Base-by-base conservation (phyloP, 2,329 filamentous ascomycete genomes). In the Colletotrichum liriopes region DNA sequence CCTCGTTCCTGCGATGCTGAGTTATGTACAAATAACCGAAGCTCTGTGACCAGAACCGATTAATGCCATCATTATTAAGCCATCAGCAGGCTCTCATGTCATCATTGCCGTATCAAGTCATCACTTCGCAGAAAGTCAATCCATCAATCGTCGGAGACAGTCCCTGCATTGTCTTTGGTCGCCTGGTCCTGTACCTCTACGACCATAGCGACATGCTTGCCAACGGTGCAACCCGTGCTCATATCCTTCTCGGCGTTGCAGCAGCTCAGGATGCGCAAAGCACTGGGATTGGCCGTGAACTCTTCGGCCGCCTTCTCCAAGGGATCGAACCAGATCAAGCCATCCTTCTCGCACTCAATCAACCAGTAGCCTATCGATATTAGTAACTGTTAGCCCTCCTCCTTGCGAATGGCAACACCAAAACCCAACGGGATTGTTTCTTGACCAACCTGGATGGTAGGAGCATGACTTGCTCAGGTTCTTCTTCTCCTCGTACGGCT, bases 191-290 rank as follows among this genome's bases (percentile, higher is more conserved):
- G 47, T 12, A 9, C 37, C 16, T 35, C 47, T 4, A 12, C 37
- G 12, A 35, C 61, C 59, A 70, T 49, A n/a, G 70, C 52, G 20
- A 69, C 39, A 20, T 72, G 70, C 39, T 72, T 16, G 43, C 29
- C 1, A 7, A 6, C 4, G 6, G 23, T 18, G 47, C 65, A 69
- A 29, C 70, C 65, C 3, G n/a, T 29, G 54, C 54, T 49, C 18
- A 47, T 16, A 18, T 54, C 39, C 12, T 39, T 29, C 54, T 69
- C 62, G 37, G 41, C 11, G 23, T 58, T 55, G 47, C 59, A 64
- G 54, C 70, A 72, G 65, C 65, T 52, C n/a, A 64, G 20, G 52
- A 69, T 45, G 35, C 70, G 52, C 45, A 55, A 6, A 9, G 37
- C 43, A 8, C 29, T 23, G 14, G 18, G 9, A 23, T 71, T 29